Conservation (phyloP, 2,329 filamentous ascomycete genomes). For the Aaosphaeria pasadenensis region DNA sequence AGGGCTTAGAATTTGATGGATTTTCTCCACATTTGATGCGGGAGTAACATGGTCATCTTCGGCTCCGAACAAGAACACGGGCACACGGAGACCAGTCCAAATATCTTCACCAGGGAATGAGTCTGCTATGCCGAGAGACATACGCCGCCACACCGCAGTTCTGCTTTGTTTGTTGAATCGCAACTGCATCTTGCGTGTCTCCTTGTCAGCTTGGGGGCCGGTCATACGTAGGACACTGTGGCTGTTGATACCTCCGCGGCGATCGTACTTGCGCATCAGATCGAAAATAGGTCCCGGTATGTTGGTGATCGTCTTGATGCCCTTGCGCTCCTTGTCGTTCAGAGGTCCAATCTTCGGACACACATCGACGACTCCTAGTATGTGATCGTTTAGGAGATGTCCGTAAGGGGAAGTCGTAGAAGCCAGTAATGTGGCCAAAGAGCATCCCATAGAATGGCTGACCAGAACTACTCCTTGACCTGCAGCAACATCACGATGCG, state of each 20-base stretch:
- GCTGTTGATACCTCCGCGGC: constrained; percentile 73
- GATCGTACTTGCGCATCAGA: constrained; percentile 73
- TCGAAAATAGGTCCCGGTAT: constrained; percentile 73
- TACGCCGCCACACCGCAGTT: constrained; percentile 78
- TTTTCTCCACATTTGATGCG: constrained; percentile 66
- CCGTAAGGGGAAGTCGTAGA: constrained; percentile 55
- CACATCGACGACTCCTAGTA: constrained; percentile 76
- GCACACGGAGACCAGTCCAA: constrained; percentile 71
- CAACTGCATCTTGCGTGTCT: constrained; percentile 66
- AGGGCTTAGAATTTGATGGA: constrained; percentile 48
- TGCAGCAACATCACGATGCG: constrained; percentile 63
- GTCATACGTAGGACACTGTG: constrained; percentile 76
- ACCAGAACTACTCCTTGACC: constrained; percentile 75
- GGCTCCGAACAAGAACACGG: constrained; percentile 76
- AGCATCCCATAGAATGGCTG: constrained; percentile 88
- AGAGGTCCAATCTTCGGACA: constrained; percentile 72
- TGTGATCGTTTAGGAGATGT: constrained; percentile 56
- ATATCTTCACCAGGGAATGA: constrained; percentile 67
- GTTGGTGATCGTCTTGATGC: constrained; percentile 58
- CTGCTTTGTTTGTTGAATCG: constrained; percentile 79
- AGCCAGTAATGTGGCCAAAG: constrained; percentile 70
- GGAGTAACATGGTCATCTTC: constrained; percentile 74
- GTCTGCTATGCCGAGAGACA: constrained; percentile 66
- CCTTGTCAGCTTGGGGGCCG: constrained; percentile 61
- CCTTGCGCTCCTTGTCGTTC: constrained; percentile 49